Evolutionary conservation across 2,329 filamentous ascomycete species (phyloP).

Genomic region (Colletotrichum liriopes): DNA sequence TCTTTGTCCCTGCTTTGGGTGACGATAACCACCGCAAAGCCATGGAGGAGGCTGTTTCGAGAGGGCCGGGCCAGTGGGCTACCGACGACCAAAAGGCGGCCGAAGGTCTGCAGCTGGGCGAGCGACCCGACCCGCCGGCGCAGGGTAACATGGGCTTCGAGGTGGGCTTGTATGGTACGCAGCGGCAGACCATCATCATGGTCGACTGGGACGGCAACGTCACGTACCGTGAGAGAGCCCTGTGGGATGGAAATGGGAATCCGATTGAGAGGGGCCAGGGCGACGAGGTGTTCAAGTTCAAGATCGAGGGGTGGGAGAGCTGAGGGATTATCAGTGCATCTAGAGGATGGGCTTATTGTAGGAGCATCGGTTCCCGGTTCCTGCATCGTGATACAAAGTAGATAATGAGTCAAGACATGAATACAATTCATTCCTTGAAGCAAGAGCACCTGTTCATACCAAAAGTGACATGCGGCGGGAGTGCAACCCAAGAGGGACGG

Average conservation of each 20-base stretch:
- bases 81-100: slow-evolving; percentile 56
- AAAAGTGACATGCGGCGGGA: not conserved
- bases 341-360: not conserved
- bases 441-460: not conserved
- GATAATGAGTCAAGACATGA: not conserved
- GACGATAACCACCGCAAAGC: slow-evolving; percentile 61
- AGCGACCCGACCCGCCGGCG: slow-evolving; percentile 49
- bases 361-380: not conserved
- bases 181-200: slow-evolving; percentile 74
- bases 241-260: slow-evolving; percentile 73
- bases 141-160: slow-evolving; percentile 60
- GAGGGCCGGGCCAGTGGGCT: slow-evolving; percentile 56
- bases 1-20: slow-evolving; percentile 74
- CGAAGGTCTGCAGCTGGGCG: slow-evolving; percentile 50
- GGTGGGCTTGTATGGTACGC: slow-evolving; percentile 75
- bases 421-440: not conserved
- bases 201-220: slow-evolving; percentile 76
- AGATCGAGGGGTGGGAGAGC: slow-evolving; percentile 68
- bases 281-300: slow-evolving; percentile 70
- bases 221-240: slow-evolving; percentile 71
- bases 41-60: slow-evolving; percentile 60
- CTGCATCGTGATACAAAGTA: not conserved
- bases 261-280: slow-evolving; percentile 67
- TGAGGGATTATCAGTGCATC: not conserved
- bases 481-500: not conserved